Evolutionary conservation across 257 asterid species (phyloP).

Genomic region (Gentiana straminea): DNA sequence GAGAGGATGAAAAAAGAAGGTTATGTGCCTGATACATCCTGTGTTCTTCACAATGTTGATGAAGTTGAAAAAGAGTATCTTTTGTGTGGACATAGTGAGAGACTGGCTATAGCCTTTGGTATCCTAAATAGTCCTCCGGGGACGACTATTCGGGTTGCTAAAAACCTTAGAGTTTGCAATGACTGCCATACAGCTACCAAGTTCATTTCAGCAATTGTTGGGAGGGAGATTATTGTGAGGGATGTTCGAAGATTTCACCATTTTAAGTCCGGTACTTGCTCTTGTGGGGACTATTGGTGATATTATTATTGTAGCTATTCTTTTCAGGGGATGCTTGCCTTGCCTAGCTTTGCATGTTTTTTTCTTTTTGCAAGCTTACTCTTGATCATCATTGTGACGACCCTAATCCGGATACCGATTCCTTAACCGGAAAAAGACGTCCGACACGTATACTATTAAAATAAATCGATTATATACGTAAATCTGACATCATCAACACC

Average conservation of each 20-base stretch:
- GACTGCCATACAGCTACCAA: conserved; percentile 85
- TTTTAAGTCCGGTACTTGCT: conserved; percentile 68
- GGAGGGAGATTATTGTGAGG: conserved; percentile 74
- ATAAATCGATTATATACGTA: no score
- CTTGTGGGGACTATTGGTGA: conserved; percentile 92
- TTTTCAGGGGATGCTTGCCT: no score
- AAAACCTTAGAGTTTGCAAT: conserved; percentile 79
- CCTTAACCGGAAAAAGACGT: no score
- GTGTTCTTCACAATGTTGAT: conserved; percentile 75
- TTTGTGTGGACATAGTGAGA: conserved; percentile 81
- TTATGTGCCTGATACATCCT: conserved; percentile 71
- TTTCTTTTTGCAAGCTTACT: no score
- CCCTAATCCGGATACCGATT: no score
- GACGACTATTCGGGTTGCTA: conserved; percentile 54
- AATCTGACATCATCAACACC: no score
- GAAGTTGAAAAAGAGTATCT: conserved; percentile 68
- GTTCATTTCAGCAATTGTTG: conserved; percentile 51
- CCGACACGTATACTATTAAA: no score
- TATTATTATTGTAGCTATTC: no score
- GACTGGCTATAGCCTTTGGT: conserved; percentile 80
- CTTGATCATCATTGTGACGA: no score
- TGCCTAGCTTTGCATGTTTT: no score
- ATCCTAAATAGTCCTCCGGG: conserved; percentile 63
- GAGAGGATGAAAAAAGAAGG: conserved; percentile 62
- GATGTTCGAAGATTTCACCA: conserved; percentile 85